Evolutionary conservation across 2,329 filamentous ascomycete species (phyloP), one percentile per base, ranked within the genome.

Genomic region (Aspergillus pseudoviridinutans): DNA sequence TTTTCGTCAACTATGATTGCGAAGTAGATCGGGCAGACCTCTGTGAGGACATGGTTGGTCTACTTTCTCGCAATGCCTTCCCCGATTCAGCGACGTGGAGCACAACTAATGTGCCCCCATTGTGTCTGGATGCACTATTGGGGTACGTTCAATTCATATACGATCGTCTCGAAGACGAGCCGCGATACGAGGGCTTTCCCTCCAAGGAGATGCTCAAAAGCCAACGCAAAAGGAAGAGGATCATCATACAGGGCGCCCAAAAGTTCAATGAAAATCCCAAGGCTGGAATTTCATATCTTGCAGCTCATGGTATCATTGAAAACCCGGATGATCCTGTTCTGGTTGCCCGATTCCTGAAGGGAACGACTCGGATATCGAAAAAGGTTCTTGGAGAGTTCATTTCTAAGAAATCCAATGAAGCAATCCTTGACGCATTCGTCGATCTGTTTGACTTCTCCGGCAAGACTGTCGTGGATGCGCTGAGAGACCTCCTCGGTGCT

Each of bases 11-110:
- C 74, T 99, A 97, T 71, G 94, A 99, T 74, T 99, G 93, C 69
- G 92, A 97, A 69, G 87, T 91, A 53, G 91, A 99, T 70, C 85
- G 92, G 51, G 88, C 87, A 53, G 94, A 99, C 76, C 78, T 99
- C 4, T 99, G 94, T 68, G 90, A 96, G 77, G 95, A 99, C 69
- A 89, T 97, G 84, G 86, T 99, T 59, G 93, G 94, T 0, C 82
- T 99, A 35, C 79, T 99, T 17, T 93, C 94, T 22, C 85, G 94
- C 58, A 99, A 97, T 72, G 94, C 94, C 2, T 89, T 99, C 63
- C 95, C 94, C 0, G 94, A 99, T 72, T 96, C 94, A 8, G 94
- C 93, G 5, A 97, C 92, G 5, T 99, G 94, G 94, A 99, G 95
- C 73, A 99, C 94, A 10, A 97, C 93, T 4, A 99, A 96, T 70